These are phyloP conservation scores for Starmerella scarabaei DNA, from an alignment of 805 yeast species.

Conservation along the genomic window DNA sequence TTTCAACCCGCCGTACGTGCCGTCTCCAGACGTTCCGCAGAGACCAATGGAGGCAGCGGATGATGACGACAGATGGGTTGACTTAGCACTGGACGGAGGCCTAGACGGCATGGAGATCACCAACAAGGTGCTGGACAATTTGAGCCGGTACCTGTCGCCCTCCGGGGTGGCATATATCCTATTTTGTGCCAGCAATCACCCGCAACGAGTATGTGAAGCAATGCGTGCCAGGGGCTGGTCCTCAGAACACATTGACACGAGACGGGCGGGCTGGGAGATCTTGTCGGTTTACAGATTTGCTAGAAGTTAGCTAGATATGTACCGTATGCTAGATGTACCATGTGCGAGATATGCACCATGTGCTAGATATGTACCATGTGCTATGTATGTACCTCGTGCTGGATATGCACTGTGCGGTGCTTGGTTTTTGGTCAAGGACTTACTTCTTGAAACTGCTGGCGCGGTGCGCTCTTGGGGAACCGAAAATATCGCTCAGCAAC, in stretches of 20 bases:
- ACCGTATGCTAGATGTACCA: no score
- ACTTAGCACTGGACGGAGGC: constrained; percentile 84
- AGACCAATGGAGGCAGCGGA: constrained; percentile 23
- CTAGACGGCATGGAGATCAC: constrained; percentile 83
- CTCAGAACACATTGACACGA: constrained; percentile 38
- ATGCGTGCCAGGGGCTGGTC: constrained; percentile 45
- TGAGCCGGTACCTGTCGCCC: constrained; percentile 41
- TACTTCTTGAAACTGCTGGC: no score
- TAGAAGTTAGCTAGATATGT: background rate
- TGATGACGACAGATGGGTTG: constrained; percentile 60
- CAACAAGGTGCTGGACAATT: constrained; percentile 40
- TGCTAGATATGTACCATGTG: no score
- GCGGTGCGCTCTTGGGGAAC: no score
- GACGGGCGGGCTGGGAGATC: constrained; percentile 96
- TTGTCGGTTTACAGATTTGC: constrained; percentile 56
- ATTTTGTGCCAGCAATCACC: constrained; percentile 85
- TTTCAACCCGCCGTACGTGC: constrained; percentile 96
- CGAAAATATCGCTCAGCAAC: constrained; percentile 42
- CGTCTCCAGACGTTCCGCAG: constrained; percentile 60
- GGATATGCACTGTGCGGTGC: no score
- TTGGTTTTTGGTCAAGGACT: no score
- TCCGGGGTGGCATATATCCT: constrained; percentile 74
- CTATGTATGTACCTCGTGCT: no score
- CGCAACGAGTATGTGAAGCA: constrained; percentile 40
- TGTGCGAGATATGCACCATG: background rate